A percentile compares a stretch with the other conserved stretches of the same genome.
Conservation (phyloP, 305 asterid species). For the Ajuga reptans region DNA sequence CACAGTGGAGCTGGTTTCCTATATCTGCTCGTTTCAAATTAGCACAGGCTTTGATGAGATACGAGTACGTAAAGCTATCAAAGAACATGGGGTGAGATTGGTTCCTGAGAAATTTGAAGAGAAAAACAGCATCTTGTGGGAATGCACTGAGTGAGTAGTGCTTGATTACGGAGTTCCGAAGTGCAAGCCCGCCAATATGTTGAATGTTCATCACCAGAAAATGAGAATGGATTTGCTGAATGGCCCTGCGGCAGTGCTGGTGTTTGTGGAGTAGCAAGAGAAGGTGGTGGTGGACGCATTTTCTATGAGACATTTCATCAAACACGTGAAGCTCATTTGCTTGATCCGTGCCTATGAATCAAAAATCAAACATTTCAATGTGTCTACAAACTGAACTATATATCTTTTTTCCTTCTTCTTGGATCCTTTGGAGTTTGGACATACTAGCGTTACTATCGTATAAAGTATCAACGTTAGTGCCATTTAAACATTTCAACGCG, state of each 20-base stretch:
- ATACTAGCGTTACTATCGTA: too few relatives aligned
- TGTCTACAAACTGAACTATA: too few relatives aligned
- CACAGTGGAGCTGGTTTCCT: slow-evolving; percentile 55
- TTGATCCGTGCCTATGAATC: not conserved
- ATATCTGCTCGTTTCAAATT: slow-evolving; percentile 25
- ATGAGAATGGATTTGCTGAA: slow-evolving; percentile 68
- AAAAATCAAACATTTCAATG: not conserved
- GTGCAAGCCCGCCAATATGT: slow-evolving; percentile 19
- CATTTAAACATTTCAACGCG: too few relatives aligned
- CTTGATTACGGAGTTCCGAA: slow-evolving; percentile 63
- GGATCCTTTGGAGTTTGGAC: too few relatives aligned
- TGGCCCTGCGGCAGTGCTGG: slow-evolving; percentile 34
- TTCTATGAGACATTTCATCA: slow-evolving; percentile 21
- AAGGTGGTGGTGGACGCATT: slow-evolving; percentile 24
- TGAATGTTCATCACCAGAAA: slow-evolving; percentile 26
- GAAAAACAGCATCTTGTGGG: slow-evolving; percentile 49
- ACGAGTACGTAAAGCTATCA: slow-evolving; percentile 69
- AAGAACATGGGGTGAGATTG: slow-evolving; percentile 26
- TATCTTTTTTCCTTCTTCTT: too few relatives aligned
- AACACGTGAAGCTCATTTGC: not conserved
- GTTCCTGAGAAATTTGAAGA: slow-evolving; percentile 44
- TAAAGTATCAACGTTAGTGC: too few relatives aligned
- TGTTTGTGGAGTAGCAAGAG: slow-evolving; percentile 41
- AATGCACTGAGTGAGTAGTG: slow-evolving; percentile 48
- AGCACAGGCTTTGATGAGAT: slow-evolving; percentile 59